Conservation (phyloP, 345 rosid species). For the Euphorbia peplus region DNA sequence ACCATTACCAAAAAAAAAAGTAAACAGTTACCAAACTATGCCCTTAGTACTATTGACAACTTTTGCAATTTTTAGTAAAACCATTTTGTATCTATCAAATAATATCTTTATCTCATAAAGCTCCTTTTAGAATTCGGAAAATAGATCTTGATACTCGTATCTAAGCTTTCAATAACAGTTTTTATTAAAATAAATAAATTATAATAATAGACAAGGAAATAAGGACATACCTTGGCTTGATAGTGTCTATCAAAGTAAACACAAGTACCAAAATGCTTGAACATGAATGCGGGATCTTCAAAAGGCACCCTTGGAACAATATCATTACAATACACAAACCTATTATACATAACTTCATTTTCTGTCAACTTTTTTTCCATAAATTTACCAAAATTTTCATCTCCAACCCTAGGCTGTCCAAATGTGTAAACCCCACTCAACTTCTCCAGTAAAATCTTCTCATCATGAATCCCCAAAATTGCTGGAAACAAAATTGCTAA, state of each 20-base stretch:
- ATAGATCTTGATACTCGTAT: too few species aligned
- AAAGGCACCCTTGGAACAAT: constrained; percentile 71
- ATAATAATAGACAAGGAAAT: too few species aligned
- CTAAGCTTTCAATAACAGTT: too few species aligned
- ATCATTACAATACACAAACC: constrained; percentile 69
- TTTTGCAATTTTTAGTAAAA: too few species aligned
- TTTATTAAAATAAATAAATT: too few species aligned
- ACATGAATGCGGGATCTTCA: constrained; percentile 43
- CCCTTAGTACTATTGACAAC: too few species aligned
- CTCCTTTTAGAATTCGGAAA: too few species aligned
- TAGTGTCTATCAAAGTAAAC: constrained; percentile 47
- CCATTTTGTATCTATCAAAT: too few species aligned
- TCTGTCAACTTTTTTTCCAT: constrained; percentile 48
- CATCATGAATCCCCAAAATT: constrained; percentile 47
- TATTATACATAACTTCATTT: constrained; percentile 35
- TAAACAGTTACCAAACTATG: too few species aligned
- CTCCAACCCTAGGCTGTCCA: constrained; percentile 88
- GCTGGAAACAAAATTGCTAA: constrained; percentile 63
- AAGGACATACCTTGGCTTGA: constrained; percentile 33
- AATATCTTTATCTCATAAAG: too few species aligned
- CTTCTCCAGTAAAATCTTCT: constrained; percentile 47
- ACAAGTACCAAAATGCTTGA: constrained; percentile 76
- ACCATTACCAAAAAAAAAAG: too few species aligned
- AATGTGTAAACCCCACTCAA: constrained; percentile 61
- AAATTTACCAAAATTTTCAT: constrained; percentile 44